These are phyloP conservation scores for Neofusicoccum ribis DNA, from an alignment of 2,329 filamentous ascomycete species.

Conservation along the genomic window DNA sequence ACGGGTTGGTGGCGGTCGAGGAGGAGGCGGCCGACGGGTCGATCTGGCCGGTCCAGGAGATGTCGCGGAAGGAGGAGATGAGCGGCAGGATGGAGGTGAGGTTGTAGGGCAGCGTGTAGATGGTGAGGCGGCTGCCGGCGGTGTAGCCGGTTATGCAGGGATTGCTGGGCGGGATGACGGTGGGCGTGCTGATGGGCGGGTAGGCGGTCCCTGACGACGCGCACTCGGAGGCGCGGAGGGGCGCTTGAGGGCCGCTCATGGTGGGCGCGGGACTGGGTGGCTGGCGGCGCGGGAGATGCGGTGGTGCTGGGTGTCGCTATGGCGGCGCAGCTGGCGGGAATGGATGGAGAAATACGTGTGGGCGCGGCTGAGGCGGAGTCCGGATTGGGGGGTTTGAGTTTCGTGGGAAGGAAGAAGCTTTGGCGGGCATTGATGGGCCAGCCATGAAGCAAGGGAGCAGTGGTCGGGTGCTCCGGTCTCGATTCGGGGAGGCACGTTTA, in stretches of 20 bases:
- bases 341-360: neutral
- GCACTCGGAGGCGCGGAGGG: constrained; percentile 10
- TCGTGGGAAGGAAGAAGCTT: neutral
- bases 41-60: constrained; percentile 3
- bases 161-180: constrained; percentile 8
- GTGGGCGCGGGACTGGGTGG: neutral
- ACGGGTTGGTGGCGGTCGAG: neutral
- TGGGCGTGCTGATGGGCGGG: constrained; percentile 6
- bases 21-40: neutral
- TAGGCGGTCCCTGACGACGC: constrained; percentile 4
- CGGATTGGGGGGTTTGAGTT: neutral
- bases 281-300: neutral
- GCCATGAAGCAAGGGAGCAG: neutral
- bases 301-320: neutral
- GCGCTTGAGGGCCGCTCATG: constrained; percentile 4
- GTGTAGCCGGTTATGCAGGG: neutral
- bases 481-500: no score
- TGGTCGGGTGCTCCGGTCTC: no score
- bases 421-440: neutral
- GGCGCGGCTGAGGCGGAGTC: neutral
- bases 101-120: constrained; percentile 7
- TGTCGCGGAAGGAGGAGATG: constrained; percentile 13
- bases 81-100: constrained; percentile 8
- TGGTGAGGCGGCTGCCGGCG: neutral
- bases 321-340: neutral